Percentiles rank a stretch among this genome's conserved stretches.
Evolutionary conservation across 257 asterid genomes (phyloP).

Genomic region (Pogostemon cablin): DNA sequence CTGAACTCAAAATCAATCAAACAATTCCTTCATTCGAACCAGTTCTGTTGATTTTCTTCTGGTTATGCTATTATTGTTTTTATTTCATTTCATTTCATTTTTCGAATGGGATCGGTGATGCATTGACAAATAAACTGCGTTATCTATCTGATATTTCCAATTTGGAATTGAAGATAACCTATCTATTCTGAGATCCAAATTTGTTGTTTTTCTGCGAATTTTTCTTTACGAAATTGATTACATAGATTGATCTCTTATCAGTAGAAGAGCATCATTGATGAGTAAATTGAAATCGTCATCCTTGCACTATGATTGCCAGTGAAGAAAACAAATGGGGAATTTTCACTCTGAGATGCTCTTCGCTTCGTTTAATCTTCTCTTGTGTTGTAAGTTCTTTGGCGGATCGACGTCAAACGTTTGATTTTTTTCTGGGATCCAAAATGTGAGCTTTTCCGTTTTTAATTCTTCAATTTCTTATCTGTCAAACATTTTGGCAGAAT

Average conservation of each 20-base stretch:
- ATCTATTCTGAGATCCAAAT: constrained; percentile 49
- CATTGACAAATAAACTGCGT: constrained; percentile 52
- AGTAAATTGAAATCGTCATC: constrained; percentile 53
- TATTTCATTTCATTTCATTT: not conserved
- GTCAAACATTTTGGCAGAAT: not conserved
- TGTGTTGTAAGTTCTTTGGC: not conserved
- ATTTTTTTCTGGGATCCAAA: constrained; percentile 14
- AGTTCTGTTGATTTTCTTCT: not conserved
- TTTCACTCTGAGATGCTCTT: constrained; percentile 57
- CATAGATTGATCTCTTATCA: not conserved
- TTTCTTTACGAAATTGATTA: not conserved
- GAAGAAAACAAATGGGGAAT: constrained; percentile 74
- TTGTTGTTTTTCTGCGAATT: not conserved
- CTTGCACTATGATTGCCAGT: constrained; percentile 81
- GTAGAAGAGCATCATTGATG: constrained; percentile 56
- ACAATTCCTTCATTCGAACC: not conserved
- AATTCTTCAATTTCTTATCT: not conserved
- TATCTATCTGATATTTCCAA: constrained; percentile 63
- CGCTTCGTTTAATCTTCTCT: not conserved
- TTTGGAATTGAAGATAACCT: constrained; percentile 49
- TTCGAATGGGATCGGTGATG: constrained; percentile 49
- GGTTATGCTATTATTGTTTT: not conserved
- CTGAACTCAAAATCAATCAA: not conserved
- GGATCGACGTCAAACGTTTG: constrained; percentile 21
- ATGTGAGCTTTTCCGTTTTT: not conserved